Percentiles rank a stretch among this genome's conserved stretches.
phyloP scores from a whole-genome alignment of 805 yeast species.

The Tetrapisispora taiwanensis region DNA sequence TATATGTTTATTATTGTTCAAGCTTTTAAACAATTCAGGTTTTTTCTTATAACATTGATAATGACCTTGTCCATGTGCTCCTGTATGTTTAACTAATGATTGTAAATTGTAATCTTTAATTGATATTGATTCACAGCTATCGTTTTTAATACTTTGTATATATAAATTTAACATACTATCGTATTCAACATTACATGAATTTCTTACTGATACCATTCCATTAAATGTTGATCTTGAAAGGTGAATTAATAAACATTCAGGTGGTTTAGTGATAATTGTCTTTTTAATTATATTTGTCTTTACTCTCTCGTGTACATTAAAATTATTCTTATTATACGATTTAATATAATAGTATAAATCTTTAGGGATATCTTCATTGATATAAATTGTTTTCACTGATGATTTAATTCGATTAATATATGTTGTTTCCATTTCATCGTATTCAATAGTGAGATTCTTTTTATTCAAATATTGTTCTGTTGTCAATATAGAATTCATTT shows the following conservation, averaged over 20 bases:
- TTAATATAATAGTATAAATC: conserved; percentile 40
- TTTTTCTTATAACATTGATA: conserved; percentile 81
- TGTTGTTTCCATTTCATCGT: conserved; percentile 16
- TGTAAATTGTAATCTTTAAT: conserved; percentile 46
- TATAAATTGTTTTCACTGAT: conserved; percentile 32
- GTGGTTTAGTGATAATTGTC: conserved; percentile 52
- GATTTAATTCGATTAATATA: conserved; percentile 30
- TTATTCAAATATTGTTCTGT: conserved; percentile 17
- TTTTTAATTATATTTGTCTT: conserved; percentile 61
- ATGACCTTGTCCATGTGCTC: conserved; percentile 83
- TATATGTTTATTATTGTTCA: conserved; percentile 13
- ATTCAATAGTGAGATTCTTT: conserved; percentile 10
- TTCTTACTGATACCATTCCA: conserved; percentile 58
- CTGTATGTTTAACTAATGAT: conserved; percentile 76
- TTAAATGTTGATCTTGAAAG: conserved; percentile 73
- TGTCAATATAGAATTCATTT: conserved; percentile 35
- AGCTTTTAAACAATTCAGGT: conserved; percentile 39
- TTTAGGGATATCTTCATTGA: conserved; percentile 57
- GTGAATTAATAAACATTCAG: conserved; percentile 68
- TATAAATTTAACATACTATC: conserved; percentile 40
- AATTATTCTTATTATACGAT: conserved; percentile 35
- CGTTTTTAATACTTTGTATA: conserved; percentile 10
- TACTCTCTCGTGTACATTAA: conserved; percentile 34
- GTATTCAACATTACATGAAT: conserved; percentile 61
- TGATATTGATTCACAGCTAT: conserved; percentile 11